Conservation (phyloP, 768 basidiomycete species). For the Cyclocybe cylindracea region DNA sequence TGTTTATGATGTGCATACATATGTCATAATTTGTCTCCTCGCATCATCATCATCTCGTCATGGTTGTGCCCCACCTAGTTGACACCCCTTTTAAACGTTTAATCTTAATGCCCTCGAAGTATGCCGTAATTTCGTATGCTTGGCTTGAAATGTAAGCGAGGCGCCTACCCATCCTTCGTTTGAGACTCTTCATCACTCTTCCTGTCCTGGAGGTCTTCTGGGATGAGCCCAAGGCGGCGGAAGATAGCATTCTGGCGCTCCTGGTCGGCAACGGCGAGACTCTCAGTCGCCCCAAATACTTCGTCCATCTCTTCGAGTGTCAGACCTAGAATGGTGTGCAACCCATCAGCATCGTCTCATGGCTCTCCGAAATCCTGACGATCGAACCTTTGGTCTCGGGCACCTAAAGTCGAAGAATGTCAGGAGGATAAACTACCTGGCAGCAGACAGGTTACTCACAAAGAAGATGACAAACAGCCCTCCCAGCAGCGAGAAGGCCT, state of each 20-base stretch:
- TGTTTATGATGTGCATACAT: no score
- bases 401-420: slow-evolving; percentile 34
- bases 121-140: no score
- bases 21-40: no score
- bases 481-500: slow-evolving; percentile 68
- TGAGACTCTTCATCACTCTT: slow-evolving; percentile 21
- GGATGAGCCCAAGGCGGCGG: slow-evolving; percentile 59
- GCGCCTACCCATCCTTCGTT: background rate
- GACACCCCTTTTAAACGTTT: background rate
- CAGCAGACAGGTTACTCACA: slow-evolving; percentile 34
- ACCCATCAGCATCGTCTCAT: background rate
- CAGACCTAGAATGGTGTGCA: slow-evolving; percentile 33
- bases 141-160: no score
- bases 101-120: background rate
- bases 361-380: background rate
- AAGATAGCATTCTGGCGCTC: slow-evolving; percentile 50
- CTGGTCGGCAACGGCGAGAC: slow-evolving; percentile 58
- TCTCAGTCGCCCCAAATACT: slow-evolving; percentile 61
- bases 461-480: slow-evolving; percentile 67
- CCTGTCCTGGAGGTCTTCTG: slow-evolving; percentile 8
- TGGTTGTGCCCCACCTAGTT: no score
- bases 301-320: slow-evolving; percentile 81
- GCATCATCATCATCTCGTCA: no score
- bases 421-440: background rate
- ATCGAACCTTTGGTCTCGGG: slow-evolving; percentile 71